Percentiles rank a stretch among this genome's conserved stretches.
phyloP scores from a whole-genome alignment of 176 grass and related monocot species.

The Chrysopogon serrulatus region DNA sequence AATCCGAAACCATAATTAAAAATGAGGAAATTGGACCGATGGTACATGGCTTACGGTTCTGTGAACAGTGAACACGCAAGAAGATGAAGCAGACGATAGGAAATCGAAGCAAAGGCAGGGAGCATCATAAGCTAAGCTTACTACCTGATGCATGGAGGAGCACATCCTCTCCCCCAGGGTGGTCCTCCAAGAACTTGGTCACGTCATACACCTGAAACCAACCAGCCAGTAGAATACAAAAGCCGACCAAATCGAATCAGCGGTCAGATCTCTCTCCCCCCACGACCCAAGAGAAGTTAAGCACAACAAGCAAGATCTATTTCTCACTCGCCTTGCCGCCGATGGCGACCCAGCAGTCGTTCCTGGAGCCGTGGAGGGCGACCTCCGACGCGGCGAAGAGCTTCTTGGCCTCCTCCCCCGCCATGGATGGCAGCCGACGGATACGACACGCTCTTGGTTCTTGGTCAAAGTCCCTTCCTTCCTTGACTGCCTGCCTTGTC shows the following conservation, averaged over 20 bases:
- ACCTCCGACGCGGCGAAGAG: constrained; percentile 45
- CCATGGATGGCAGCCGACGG: constrained; percentile 19
- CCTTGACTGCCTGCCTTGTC: neutral
- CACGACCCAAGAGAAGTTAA: neutral
- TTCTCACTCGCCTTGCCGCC: constrained; percentile 53
- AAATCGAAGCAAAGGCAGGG: neutral
- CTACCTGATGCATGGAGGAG: constrained; percentile 71
- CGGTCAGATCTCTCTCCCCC: neutral
- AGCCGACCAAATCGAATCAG: neutral
- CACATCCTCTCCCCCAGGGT: constrained; percentile 73
- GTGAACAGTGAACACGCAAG: neutral
- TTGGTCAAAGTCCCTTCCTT: neutral
- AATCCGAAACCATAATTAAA: neutral
- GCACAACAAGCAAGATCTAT: neutral
- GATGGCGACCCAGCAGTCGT: constrained; percentile 77
- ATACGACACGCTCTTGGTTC: too few species aligned
- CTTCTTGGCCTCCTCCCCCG: constrained; percentile 32
- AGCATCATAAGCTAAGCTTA: neutral
- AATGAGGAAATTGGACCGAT: neutral
- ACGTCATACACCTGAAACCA: constrained; percentile 76
- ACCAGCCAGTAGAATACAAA: neutral
- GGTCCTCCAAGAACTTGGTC: constrained; percentile 79
- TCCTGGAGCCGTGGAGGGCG: constrained; percentile 46
- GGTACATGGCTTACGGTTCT: neutral
- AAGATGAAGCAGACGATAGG: neutral